Percentiles rank a stretch among this genome's conserved stretches.
These are phyloP conservation scores for Volutella citrinella DNA, from an alignment of 2,329 filamentous ascomycete genomes.

Conservation along the genomic window DNA sequence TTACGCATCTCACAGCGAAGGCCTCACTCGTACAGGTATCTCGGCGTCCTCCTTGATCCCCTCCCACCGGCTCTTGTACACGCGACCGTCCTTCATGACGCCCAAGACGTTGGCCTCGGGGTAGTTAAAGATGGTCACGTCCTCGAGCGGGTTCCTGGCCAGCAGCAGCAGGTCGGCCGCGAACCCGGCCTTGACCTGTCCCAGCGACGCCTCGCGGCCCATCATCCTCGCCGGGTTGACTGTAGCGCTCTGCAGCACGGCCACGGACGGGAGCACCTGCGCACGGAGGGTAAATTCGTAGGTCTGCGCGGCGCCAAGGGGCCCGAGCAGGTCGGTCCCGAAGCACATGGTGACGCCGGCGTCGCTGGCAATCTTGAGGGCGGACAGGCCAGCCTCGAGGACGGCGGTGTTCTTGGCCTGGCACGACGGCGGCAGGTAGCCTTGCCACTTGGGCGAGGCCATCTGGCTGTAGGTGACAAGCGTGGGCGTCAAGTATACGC, in stretches of 20 bases:
- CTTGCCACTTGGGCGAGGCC: slow-evolving; percentile 37
- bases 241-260: slow-evolving; percentile 27
- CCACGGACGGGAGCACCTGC: slow-evolving; percentile 13
- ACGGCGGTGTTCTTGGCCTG: slow-evolving; percentile 48
- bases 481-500: slow-evolving; percentile 50
- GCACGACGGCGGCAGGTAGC: slow-evolving; percentile 41
- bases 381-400: slow-evolving; percentile 42
- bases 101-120: slow-evolving; percentile 45
- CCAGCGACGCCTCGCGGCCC: slow-evolving; percentile 41
- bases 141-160: slow-evolving; percentile 50
- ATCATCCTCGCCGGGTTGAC: slow-evolving; percentile 50
- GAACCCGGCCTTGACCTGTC: slow-evolving; percentile 47
- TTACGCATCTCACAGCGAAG: too few relatives aligned
- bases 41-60: slow-evolving; percentile 15
- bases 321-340: slow-evolving; percentile 39
- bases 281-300: slow-evolving; percentile 28
- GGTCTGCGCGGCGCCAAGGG: slow-evolving; percentile 27
- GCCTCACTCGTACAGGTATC: slow-evolving; percentile 7
- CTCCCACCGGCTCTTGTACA: slow-evolving; percentile 19
- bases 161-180: slow-evolving; percentile 50
- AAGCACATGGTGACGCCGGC: slow-evolving; percentile 54
- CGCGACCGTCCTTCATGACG: slow-evolving; percentile 50
- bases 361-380: slow-evolving; percentile 46
- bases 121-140: slow-evolving; percentile 47
- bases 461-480: slow-evolving; percentile 49